phyloP scores from a whole-genome alignment of 257 asterid genomes.

The Solanum gracilifrons region DNA sequence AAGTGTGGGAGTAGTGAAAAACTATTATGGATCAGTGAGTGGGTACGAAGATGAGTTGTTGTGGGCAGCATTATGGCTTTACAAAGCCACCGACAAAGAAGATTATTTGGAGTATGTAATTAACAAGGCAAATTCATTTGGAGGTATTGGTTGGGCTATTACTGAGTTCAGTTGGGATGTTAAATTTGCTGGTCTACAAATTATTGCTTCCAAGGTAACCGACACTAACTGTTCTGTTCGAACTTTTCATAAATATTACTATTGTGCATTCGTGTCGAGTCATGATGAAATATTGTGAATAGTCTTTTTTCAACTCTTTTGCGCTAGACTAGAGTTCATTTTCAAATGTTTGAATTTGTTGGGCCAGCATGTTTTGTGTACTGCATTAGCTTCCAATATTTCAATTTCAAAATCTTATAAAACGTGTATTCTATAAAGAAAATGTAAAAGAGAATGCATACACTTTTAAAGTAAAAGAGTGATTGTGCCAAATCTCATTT shows the following conservation, averaged over 20 bases:
- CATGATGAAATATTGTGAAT: background rate
- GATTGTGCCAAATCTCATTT: background rate
- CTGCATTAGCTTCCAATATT: background rate
- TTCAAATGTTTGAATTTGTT: background rate
- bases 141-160: conserved; percentile 85
- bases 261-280: background rate
- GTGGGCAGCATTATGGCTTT: conserved; percentile 93
- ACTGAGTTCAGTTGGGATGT: conserved; percentile 93
- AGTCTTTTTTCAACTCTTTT: background rate
- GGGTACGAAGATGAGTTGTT: conserved; percentile 84
- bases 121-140: conserved; percentile 40
- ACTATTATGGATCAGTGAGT: conserved; percentile 71
- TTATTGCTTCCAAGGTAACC: conserved; percentile 32
- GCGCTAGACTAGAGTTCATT: background rate
- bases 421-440: background rate
- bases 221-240: background rate
- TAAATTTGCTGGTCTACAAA: conserved; percentile 71
- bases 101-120: conserved; percentile 43
- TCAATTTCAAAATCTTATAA: background rate
- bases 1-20: conserved; percentile 59
- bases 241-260: background rate
- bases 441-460: background rate
- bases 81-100: conserved; percentile 60
- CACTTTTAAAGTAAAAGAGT: background rate
- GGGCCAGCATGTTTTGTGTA: background rate